Percentiles rank a stretch among this genome's conserved stretches.
Conservation (phyloP, 163 green algal species). For the Smithsoniella earleae region DNA sequence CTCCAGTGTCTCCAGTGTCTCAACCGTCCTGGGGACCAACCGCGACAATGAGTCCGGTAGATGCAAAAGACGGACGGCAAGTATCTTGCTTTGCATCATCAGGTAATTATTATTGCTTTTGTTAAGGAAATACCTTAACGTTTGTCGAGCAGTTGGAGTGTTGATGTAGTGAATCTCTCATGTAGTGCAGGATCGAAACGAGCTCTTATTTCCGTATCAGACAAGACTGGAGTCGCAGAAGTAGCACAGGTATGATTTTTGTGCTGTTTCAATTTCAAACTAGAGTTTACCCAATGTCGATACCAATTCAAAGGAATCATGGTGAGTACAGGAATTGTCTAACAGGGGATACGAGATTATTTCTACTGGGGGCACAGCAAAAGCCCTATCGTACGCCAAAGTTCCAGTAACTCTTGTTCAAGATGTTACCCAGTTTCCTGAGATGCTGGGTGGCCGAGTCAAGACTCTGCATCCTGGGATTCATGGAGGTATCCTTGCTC, state of each 20-base stretch:
- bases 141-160: too few relatives aligned
- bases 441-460: constrained; percentile 94
- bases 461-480: constrained; percentile 97
- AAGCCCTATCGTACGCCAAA: constrained; percentile 65
- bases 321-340: constrained; percentile 57
- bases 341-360: constrained; percentile 83
- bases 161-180: too few relatives aligned
- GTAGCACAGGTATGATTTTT: constrained; percentile 66
- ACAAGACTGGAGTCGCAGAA: constrained; percentile 77
- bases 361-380: constrained; percentile 86
- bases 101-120: too few relatives aligned
- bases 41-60: too few relatives aligned
- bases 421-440: constrained; percentile 88
- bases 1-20: too few relatives aligned
- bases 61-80: too few relatives aligned
- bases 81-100: too few relatives aligned
- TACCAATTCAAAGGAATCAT: too few relatives aligned
- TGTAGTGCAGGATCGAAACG: constrained; percentile 27
- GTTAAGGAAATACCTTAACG: too few relatives aligned
- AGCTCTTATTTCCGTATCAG: constrained; percentile 85
- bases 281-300: too few relatives aligned
- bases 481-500: constrained; percentile 93
- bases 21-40: too few relatives aligned
- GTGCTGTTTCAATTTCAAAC: too few relatives aligned
- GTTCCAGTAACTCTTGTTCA: constrained; percentile 80